These are phyloP conservation scores for Tausonia pullulans DNA, from an alignment of 1,284 basidiomycete genomes.

Conservation along the genomic window DNA sequence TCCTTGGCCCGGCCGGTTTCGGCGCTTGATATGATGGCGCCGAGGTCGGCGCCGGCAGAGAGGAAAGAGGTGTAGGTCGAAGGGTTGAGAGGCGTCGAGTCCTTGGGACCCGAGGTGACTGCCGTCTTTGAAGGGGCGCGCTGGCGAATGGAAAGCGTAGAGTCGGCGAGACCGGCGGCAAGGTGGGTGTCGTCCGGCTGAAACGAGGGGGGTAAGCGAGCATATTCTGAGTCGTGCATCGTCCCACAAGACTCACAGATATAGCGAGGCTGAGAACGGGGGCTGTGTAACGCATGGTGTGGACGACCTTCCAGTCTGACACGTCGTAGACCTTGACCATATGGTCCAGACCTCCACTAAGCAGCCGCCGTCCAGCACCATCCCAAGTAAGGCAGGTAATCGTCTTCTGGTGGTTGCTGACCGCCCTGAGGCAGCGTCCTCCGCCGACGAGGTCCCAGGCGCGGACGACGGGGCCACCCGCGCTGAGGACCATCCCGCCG, in stretches of 20 bases:
- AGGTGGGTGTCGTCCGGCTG: slow-evolving; percentile 95
- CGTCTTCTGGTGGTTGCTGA: slow-evolving; percentile 97
- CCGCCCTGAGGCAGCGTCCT: slow-evolving; percentile 70
- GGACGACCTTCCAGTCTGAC: slow-evolving; percentile 84
- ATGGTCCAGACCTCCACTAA: slow-evolving; percentile 87
- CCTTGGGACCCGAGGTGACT: background rate
- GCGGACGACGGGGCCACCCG: slow-evolving; percentile 83
- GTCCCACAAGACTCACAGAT: slow-evolving; percentile 48
- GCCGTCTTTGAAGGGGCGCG: slow-evolving; percentile 12
- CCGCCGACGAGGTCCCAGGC: slow-evolving; percentile 94
- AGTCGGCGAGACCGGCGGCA: slow-evolving; percentile 91
- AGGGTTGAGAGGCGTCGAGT: slow-evolving; percentile 15
- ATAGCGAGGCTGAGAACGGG: slow-evolving; percentile 83
- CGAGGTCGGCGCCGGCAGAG: slow-evolving; percentile 57
- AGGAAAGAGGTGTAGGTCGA: slow-evolving; percentile 18
- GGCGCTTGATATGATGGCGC: slow-evolving; percentile 43
- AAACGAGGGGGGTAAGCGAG: background rate
- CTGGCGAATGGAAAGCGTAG: slow-evolving; percentile 57
- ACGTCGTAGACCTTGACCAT: slow-evolving; percentile 99
- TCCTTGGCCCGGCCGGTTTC: slow-evolving; percentile 49
- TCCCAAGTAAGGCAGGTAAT: slow-evolving; percentile 81
- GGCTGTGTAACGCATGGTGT: slow-evolving; percentile 97
- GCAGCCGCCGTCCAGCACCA: slow-evolving; percentile 53
- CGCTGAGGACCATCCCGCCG: slow-evolving; percentile 72
- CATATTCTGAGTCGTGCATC: no score